Evolutionary conservation across 352 stramenopile genomes (phyloP), one percentile per base, ranked within the genome.

Genomic region (Phytophthora cactorum): DNA sequence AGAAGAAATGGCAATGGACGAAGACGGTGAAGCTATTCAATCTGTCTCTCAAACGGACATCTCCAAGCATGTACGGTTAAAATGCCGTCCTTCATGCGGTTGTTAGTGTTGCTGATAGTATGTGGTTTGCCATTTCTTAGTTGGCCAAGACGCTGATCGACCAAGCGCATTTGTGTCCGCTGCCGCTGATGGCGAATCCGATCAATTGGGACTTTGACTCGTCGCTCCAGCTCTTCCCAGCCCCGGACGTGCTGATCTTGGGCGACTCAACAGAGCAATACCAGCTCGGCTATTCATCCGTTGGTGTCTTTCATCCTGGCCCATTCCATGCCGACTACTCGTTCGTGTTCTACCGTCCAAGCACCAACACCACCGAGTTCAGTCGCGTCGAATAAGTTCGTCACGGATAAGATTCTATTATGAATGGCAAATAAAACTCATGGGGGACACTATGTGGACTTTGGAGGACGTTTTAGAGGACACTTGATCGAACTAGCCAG

Each of bases 171-270:
- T 75, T 99, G 63, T 96, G 85, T 62, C 96, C 96, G 7, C 72
- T 98, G 36, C 90, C 91, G 34, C 67, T 97, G 12, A 85, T 93
- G 59, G 78, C 82, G 27, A 86, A 83, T 60, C 95, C 96, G n/a
- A 96, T 98, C 62, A 97, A 97, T 68, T 98, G 94, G 93, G 89
- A 95, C 25, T 98, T 95, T 63, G 94, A 99, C 74, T 86, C 93
- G 41, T 84, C 91, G 5, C 68, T 99, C 43, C 86, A 95, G 54
- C 79, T 99, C 14, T 98, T 98, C 72, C 96, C 96, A 1, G 74
- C 95, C 51, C 96, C 96, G 0, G 90, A 98, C 71, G 89, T 97
- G 61, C 65, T 96, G 31, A 92, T 96, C 22, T 70, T 96, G 5
- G 86, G 85, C 6, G 88, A 96, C 57, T 88, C 85, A 32, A 93